Evolutionary conservation across 1,284 basidiomycete species (phyloP).

Genomic region (Cryptococcus maquisensis): DNA sequence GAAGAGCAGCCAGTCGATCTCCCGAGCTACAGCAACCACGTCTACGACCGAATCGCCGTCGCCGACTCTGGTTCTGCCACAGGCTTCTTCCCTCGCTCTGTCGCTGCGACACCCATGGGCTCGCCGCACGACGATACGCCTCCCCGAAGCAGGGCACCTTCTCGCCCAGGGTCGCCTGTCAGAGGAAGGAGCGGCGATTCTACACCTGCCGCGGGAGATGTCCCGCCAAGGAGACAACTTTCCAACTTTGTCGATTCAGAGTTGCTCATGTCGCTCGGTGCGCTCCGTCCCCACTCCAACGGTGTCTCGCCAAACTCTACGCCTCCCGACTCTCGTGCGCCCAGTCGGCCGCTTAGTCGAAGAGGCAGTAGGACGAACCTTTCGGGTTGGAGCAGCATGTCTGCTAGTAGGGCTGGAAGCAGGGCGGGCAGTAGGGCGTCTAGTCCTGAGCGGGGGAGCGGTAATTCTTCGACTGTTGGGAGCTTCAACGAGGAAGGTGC

Average conservation of each 20-base stretch:
- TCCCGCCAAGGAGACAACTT: conserved; percentile 53
- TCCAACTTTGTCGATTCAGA: conserved; percentile 74
- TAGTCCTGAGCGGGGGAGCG: conserved; percentile 43
- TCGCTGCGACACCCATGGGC: conserved; percentile 18
- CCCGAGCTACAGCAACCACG: conserved; percentile 79
- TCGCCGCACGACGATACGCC: conserved; percentile 31
- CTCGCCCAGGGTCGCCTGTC: conserved; percentile 39
- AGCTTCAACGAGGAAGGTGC: conserved; percentile 11
- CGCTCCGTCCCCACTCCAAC: conserved; percentile 30
- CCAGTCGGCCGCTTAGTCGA: conserved; percentile 40
- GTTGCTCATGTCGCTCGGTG: conserved; percentile 63
- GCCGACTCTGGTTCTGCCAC: conserved; percentile 55
- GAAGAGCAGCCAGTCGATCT: conserved; percentile 66
- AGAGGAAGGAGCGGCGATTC: conserved; percentile 12
- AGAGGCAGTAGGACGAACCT: conserved; percentile 28
- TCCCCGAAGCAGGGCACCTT: conserved; percentile 41
- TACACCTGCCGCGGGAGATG: conserved; percentile 22
- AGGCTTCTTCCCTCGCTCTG: conserved; percentile 26
- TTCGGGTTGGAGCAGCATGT: conserved; percentile 29
- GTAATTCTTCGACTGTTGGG: conserved; percentile 6
- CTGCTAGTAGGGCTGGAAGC: conserved; percentile 40
- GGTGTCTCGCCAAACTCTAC: conserved; percentile 37
- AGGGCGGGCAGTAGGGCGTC: conserved; percentile 52
- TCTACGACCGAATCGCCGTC: conserved; percentile 82
- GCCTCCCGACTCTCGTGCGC: conserved; percentile 40